These are phyloP conservation scores for Monilinia laxa DNA, from an alignment of 2,329 filamentous ascomycete species.

Conservation along the genomic window DNA sequence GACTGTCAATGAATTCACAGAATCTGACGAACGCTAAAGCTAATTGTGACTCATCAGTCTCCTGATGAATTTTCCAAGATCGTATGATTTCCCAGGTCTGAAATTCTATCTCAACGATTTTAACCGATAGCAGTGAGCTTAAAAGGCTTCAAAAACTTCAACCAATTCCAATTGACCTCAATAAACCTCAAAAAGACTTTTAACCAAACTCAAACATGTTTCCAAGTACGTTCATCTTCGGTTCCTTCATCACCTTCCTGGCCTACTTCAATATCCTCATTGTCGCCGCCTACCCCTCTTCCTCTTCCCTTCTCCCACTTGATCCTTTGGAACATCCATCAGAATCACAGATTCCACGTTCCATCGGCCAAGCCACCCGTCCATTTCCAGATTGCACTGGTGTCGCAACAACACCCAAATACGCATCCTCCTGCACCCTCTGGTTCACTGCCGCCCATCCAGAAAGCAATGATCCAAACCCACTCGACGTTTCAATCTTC, in stretches of 20 bases:
- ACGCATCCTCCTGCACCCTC: neutral
- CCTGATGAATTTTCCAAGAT: too few species aligned
- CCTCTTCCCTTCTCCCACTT: neutral
- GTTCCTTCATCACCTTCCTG: neutral
- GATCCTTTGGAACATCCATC: neutral
- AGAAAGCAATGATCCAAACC: neutral
- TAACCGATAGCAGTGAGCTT: too few species aligned
- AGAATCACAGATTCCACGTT: neutral
- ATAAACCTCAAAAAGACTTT: neutral
- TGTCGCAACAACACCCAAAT: neutral
- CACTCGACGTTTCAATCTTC: neutral
- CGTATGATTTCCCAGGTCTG: too few species aligned
- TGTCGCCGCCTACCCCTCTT: neutral
- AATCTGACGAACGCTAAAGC: too few species aligned
- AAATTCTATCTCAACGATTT: too few species aligned
- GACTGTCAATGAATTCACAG: too few species aligned
- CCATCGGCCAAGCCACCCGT: neutral
- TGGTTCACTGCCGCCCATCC: neutral
- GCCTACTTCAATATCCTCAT: neutral
- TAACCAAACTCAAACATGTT: neutral
- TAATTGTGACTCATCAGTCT: too few species aligned
- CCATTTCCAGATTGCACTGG: neutral
- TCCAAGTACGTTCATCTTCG: too few species aligned
- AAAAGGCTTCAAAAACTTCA: too few species aligned
- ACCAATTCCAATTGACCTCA: neutral